phyloP scores from a whole-genome alignment of 495 filamentous ascomycete genomes.

The Annulohypoxylon nitens region DNA sequence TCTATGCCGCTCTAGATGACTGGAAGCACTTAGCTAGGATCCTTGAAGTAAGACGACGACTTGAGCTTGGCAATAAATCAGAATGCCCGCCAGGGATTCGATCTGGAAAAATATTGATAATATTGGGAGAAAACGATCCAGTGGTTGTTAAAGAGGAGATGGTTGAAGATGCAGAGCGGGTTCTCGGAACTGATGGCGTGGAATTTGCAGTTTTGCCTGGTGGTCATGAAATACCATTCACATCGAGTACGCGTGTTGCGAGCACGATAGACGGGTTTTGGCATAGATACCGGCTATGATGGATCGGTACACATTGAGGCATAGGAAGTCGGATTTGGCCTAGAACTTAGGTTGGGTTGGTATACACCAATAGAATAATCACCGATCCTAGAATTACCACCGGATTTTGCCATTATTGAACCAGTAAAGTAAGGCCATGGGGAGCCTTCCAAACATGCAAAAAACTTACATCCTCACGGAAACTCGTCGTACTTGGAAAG shows the following conservation, averaged over 20 bases:
- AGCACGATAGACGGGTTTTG: conserved; percentile 58
- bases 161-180: conserved; percentile 59
- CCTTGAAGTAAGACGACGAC: conserved; percentile 58
- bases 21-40: conserved; percentile 70
- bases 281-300: conserved; percentile 22
- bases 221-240: conserved; percentile 66
- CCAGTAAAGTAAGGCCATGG: background rate
- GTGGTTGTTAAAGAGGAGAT: conserved; percentile 67
- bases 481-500: background rate
- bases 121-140: conserved; percentile 67
- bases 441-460: background rate
- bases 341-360: no score
- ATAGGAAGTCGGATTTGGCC: background rate
- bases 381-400: background rate
- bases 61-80: conserved; percentile 36
- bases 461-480: background rate
- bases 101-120: conserved; percentile 63
- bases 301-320: background rate
- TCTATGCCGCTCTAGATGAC: conserved; percentile 61
- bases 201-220: conserved; percentile 61
- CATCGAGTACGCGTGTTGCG: conserved; percentile 55
- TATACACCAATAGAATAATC: no score
- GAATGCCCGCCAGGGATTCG: conserved; percentile 56
- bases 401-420: background rate
- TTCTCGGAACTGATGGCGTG: conserved; percentile 60